Evolutionary conservation across 2,329 filamentous ascomycete genomes (phyloP), one percentile per base, ranked within the genome.

Genomic region (Venturia aucupariae): DNA sequence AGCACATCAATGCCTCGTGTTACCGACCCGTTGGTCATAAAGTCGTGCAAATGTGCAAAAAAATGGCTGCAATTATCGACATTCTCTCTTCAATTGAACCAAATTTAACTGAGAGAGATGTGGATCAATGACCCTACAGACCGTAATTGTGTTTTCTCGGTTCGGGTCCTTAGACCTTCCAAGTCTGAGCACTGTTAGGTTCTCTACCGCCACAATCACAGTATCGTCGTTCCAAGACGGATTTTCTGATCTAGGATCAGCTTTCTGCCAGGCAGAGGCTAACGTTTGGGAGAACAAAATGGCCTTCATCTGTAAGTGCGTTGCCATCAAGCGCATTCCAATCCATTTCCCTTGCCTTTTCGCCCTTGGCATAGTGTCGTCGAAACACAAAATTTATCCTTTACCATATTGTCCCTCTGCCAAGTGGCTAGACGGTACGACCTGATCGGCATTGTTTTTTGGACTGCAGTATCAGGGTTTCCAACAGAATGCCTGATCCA

Each of bases 151-250:
- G 22, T 48, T 2, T 27, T 4, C 46, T 48, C 27, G 46, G 46
- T 48, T 15, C 46, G 11, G 22, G 2, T 48, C 22, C 46, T 11
- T 19, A 27, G 22, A 7, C 46, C 22, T 27, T 48, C 7, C 22
- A 13, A 27, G 46, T 27, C 10, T 48, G 46, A 27, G n/a, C 3
- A n/a, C 44, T 48, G 44, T n/a, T 19, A 32, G 30, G 5, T 30
- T 32, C 51, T 35, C n/a, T n/a, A 55, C 51, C 51, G 51, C 51
- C 51, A 55, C 51, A n/a, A 55, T 35, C 51, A 55, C 27, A 8
- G 30, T 4, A 55, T 32, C 6, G 15, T 22, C 30, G 17, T 19
- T 35, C 19, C 17, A 30, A 54, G 24, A 55, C 17, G 24, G 17
- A 15, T 4, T 55, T n/a, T 55, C n/a, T 35, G 13, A 35, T 55